Conservation (phyloP, 2,329 filamentous ascomycete genomes). For the Hirsutella minnesotensis region DNA sequence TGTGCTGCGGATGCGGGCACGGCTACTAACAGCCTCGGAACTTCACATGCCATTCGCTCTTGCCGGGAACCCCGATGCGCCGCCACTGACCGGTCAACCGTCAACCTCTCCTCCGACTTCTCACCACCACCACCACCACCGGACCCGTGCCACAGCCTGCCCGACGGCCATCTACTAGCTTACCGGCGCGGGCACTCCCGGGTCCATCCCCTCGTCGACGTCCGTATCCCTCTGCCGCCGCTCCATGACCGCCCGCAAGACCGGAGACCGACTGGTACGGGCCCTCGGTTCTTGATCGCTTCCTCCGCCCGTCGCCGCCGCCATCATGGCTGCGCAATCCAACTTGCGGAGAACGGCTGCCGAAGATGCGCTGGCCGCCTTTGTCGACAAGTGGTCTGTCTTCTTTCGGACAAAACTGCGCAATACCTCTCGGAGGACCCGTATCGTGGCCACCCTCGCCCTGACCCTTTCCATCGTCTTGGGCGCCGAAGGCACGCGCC, state of each 20-base stretch:
- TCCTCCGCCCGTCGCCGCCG: background rate
- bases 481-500: constrained; percentile 65
- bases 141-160: too few species aligned
- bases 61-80: background rate
- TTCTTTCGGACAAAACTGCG: constrained; percentile 43
- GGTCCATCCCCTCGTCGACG: background rate
- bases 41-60: constrained; percentile 4
- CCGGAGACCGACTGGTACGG: background rate
- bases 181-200: background rate
- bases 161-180: too few species aligned
- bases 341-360: constrained; percentile 57
- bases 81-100: background rate
- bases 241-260: background rate
- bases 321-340: constrained; percentile 73
- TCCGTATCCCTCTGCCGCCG: too few species aligned
- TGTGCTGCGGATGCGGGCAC: background rate
- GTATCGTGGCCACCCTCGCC: constrained; percentile 63
- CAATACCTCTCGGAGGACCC: constrained; percentile 57
- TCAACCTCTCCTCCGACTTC: background rate
- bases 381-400: constrained; percentile 47
- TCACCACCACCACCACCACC: background rate
- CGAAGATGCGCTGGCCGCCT: constrained; percentile 54
- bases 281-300: background rate
- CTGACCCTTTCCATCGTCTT: constrained; percentile 70
- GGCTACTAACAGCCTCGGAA: constrained; percentile 1